A percentile compares a stretch with the other conserved stretches of the same genome.
Evolutionary conservation across 1,284 basidiomycete species (phyloP).

Genomic region (Thelephora terrestris): DNA sequence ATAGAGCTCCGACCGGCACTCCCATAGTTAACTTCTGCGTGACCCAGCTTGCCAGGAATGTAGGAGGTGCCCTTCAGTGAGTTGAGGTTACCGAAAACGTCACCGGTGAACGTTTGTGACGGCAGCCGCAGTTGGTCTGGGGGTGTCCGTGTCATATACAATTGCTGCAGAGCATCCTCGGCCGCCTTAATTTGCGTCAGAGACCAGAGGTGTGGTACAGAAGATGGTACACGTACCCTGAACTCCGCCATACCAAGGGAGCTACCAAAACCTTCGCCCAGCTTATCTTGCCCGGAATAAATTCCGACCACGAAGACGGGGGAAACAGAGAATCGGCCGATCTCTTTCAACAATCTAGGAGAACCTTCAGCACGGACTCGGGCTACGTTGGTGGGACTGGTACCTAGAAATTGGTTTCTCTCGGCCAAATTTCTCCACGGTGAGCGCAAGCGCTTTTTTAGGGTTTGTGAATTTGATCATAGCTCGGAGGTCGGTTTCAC

Average conservation of each 20-base stretch:
- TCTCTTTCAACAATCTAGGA: constrained; percentile 78
- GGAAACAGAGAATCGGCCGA: constrained; percentile 80
- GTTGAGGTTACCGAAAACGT: constrained; percentile 30
- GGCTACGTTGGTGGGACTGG: neutral
- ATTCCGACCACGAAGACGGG: constrained; percentile 93
- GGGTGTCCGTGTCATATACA: constrained; percentile 73
- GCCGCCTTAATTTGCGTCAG: constrained; percentile 46
- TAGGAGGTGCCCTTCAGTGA: constrained; percentile 32
- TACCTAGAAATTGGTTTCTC: constrained; percentile 69
- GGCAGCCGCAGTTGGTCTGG: constrained; percentile 56
- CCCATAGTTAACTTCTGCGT: constrained; percentile 57
- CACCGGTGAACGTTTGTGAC: constrained; percentile 57
- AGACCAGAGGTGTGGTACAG: constrained; percentile 2
- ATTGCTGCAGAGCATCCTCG: constrained; percentile 72
- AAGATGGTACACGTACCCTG: constrained; percentile 44
- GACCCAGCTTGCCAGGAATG: constrained; percentile 41
- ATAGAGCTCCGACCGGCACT: constrained; percentile 41
- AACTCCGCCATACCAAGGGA: constrained; percentile 94
- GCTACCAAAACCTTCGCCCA: constrained; percentile 93
- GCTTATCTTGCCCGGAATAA: constrained; percentile 79
- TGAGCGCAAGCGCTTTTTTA: constrained; percentile 70
- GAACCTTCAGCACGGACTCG: neutral
- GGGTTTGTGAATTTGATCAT: constrained; percentile 89
- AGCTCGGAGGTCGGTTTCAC: constrained; percentile 70
- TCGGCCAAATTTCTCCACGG: constrained; percentile 69